Evolutionary conservation across 805 yeast species (phyloP).

Genomic region (Candida yuanshanica): DNA sequence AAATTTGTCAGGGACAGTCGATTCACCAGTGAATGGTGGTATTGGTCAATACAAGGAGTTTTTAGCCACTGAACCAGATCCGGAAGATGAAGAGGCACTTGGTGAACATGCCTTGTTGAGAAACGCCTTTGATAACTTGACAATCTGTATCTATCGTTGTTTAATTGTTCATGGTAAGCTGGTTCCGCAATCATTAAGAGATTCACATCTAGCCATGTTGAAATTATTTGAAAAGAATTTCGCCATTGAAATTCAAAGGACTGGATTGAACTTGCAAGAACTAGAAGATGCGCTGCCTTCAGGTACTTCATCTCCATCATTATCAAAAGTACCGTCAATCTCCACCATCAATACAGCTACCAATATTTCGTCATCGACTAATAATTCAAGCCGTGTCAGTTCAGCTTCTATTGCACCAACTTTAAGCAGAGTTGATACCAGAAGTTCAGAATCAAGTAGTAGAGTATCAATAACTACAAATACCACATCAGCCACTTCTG

Average conservation of each 20-base stretch:
- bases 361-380: not conserved
- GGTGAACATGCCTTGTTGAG: conserved; percentile 26
- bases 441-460: conserved; percentile 23
- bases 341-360: conserved; percentile 5
- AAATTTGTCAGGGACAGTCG: conserved; percentile 78
- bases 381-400: not conserved
- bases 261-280: conserved; percentile 25
- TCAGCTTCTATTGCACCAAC: conserved; percentile 6
- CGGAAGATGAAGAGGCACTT: conserved; percentile 20
- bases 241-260: conserved; percentile 48
- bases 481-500: conserved; percentile 11
- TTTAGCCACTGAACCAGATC: conserved; percentile 36
- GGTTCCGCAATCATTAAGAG: conserved; percentile 48
- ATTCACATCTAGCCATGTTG: conserved; percentile 61
- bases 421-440: conserved; percentile 23
- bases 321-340: conserved; percentile 16
- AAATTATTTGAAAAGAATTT: conserved; percentile 64
- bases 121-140: conserved; percentile 60
- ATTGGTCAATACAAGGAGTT: conserved; percentile 77
- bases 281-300: conserved; percentile 18
- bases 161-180: conserved; percentile 63
- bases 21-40: conserved; percentile 91
- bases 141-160: conserved; percentile 59
- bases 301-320: conserved; percentile 6
- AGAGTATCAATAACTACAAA: conserved; percentile 10